Evolutionary conservation across 106 monocot species (phyloP).

Genomic region (Allium cepa): DNA sequence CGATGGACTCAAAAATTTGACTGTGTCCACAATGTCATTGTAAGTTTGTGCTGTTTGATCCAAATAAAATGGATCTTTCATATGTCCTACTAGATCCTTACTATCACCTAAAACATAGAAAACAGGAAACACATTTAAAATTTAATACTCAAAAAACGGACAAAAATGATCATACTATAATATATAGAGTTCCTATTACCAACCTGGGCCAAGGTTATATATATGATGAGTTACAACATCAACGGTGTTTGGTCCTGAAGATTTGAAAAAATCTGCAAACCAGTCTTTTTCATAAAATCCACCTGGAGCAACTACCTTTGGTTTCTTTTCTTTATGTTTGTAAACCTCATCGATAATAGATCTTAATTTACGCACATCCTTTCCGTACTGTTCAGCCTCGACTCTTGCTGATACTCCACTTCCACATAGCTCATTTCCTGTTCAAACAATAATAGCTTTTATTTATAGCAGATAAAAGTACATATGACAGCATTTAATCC

Average conservation of each 20-base stretch:
- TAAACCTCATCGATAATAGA: slow-evolving; percentile 17
- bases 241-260: slow-evolving; percentile 25
- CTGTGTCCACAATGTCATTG: slow-evolving; percentile 11
- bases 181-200: not conserved
- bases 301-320: slow-evolving; percentile 36
- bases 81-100: slow-evolving; percentile 10
- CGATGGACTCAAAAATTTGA: slow-evolving; percentile 31
- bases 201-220: slow-evolving; percentile 51
- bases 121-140: too few species aligned
- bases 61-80: slow-evolving; percentile 27
- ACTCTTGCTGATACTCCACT: slow-evolving; percentile 28
- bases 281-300: slow-evolving; percentile 37
- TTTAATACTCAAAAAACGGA: too few species aligned
- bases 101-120: slow-evolving; percentile 13
- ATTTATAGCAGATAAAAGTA: too few species aligned
- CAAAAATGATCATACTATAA: too few species aligned
- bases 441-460: not conserved
- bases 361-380: slow-evolving; percentile 33
- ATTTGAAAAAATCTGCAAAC: slow-evolving; percentile 31
- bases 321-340: not conserved
- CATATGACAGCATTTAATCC: too few species aligned
- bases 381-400: slow-evolving; percentile 23
- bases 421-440: slow-evolving; percentile 51
- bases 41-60: slow-evolving; percentile 20
- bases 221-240: slow-evolving; percentile 49